Evolutionary conservation across 2,329 filamentous ascomycete species (phyloP).

Genomic region (Colletotrichum godetiae): DNA sequence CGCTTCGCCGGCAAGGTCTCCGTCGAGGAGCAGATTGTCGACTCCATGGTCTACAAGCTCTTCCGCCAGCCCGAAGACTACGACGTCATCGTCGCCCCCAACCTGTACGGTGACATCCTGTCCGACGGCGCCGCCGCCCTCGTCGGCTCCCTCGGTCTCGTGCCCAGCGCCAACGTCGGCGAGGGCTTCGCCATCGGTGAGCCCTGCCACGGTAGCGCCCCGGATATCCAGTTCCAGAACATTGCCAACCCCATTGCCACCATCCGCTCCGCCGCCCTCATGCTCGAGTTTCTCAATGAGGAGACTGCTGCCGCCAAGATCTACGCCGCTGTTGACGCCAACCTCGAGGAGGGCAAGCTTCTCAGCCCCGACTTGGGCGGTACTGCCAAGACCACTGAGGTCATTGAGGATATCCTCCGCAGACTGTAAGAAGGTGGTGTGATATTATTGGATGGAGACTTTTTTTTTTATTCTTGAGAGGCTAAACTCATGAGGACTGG

Average conservation of each 20-base stretch:
- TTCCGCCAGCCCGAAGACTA: slow-evolving; percentile 96
- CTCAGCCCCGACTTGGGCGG: slow-evolving; percentile 93
- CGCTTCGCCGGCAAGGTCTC: slow-evolving; percentile 70
- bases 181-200: slow-evolving; percentile 96
- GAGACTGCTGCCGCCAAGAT: slow-evolving; percentile 88
- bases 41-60: slow-evolving; percentile 99
- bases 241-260: slow-evolving; percentile 98
- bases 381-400: slow-evolving; percentile 84
- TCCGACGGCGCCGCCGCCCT: slow-evolving; percentile 95
- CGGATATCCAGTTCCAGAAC: slow-evolving; percentile 91
- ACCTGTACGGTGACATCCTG: slow-evolving; percentile 96
- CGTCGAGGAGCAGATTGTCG: slow-evolving; percentile 97
- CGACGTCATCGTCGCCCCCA: slow-evolving; percentile 97
- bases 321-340: slow-evolving; percentile 91
- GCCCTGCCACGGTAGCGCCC: slow-evolving; percentile 96
- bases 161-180: slow-evolving; percentile 95
- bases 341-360: slow-evolving; percentile 84
- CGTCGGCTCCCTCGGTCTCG: slow-evolving; percentile 86
- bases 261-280: slow-evolving; percentile 87
- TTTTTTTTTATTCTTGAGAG: not conserved
- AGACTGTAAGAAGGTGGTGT: slow-evolving; percentile 68
- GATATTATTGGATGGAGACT: not conserved
- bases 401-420: slow-evolving; percentile 87
- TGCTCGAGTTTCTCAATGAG: slow-evolving; percentile 96
- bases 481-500: slow-evolving; percentile 10